Percentiles rank a stretch among this genome's conserved stretches.
Evolutionary conservation across 129 eudicot species (phyloP).

Genomic region (Helianthus tuberosus): DNA sequence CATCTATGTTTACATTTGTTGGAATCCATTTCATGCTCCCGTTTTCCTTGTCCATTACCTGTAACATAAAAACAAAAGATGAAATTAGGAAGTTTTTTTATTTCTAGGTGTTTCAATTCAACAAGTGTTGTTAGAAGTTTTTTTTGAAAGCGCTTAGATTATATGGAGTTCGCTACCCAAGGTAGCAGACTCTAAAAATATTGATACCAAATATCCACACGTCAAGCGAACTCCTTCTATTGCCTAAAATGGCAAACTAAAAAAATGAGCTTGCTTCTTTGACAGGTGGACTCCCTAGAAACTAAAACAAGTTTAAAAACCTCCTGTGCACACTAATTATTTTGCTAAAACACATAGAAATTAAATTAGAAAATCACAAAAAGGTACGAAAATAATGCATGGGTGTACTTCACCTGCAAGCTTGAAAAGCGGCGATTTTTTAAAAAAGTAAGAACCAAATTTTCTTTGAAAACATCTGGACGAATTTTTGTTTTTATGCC

Average conservation of each 20-base stretch:
- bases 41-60: constrained; percentile 30
- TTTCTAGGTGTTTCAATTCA: no score
- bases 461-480: constrained; percentile 33
- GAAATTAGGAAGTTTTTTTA: not conserved
- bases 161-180: no score
- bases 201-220: no score
- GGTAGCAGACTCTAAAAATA: no score
- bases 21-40: constrained; percentile 41
- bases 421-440: constrained; percentile 36
- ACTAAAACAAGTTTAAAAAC: not conserved
- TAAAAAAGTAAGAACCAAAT: constrained; percentile 27
- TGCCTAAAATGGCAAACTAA: no score
- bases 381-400: no score
- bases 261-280: no score
- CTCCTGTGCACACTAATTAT: not conserved
- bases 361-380: not conserved
- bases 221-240: no score
- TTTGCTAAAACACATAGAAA: not conserved
- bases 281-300: no score
- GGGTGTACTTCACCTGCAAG: constrained; percentile 34
- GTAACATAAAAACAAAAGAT: not conserved
- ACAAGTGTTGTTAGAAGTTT: no score
- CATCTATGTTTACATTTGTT: constrained; percentile 39
- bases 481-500: constrained; percentile 24
- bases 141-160: no score